These are phyloP conservation scores for Madurella mycetomatis DNA, from an alignment of 2,329 filamentous ascomycete species.

Conservation along the genomic window DNA sequence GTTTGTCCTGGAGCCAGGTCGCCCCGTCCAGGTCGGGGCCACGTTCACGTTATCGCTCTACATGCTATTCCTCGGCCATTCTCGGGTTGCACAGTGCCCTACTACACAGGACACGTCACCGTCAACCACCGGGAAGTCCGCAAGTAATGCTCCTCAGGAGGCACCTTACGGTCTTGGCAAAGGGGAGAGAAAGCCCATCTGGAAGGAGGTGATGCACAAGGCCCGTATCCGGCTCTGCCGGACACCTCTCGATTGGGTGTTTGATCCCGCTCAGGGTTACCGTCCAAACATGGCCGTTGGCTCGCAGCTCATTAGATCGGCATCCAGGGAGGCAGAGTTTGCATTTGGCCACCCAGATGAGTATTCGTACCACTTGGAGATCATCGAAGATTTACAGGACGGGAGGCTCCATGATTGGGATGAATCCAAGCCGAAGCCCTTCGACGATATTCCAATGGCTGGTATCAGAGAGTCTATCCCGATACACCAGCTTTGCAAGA, in stretches of 20 bases:
- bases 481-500: slow-evolving; percentile 66
- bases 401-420: slow-evolving; percentile 48
- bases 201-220: slow-evolving; percentile 97
- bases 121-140: background rate
- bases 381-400: slow-evolving; percentile 73
- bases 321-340: background rate
- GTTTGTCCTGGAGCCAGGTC: slow-evolving; percentile 61
- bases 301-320: background rate
- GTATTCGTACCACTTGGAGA: slow-evolving; percentile 75
- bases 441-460: slow-evolving; percentile 39
- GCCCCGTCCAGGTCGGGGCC: slow-evolving; percentile 77
- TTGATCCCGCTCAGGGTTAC: slow-evolving; percentile 37
- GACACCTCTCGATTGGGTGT: slow-evolving; percentile 53
- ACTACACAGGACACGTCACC: background rate
- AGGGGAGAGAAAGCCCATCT: slow-evolving; percentile 65
- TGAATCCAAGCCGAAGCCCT: slow-evolving; percentile 30
- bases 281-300: slow-evolving; percentile 13
- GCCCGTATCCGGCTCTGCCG: slow-evolving; percentile 75
- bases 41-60: slow-evolving; percentile 84
- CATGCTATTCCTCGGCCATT: slow-evolving; percentile 86
- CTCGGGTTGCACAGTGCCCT: slow-evolving; percentile 20
- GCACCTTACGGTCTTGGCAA: slow-evolving; percentile 43
- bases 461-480: slow-evolving; percentile 53
- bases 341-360: slow-evolving; percentile 25
- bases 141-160: slow-evolving; percentile 37